Evolutionary conservation across 2,329 filamentous ascomycete genomes (phyloP).

Genomic region (Ophiostoma piceae): DNA sequence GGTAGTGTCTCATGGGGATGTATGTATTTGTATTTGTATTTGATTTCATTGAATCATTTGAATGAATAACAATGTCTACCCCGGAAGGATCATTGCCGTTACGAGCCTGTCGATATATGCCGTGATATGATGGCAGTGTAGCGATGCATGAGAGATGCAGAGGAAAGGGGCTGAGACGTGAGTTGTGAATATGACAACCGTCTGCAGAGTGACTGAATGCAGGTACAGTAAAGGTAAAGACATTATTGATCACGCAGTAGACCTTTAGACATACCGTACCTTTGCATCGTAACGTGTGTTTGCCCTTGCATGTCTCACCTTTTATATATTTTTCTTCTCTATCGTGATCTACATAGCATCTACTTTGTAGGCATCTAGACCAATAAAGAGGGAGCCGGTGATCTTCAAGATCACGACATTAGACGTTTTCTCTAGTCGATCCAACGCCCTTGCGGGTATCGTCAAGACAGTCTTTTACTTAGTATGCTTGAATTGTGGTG

Average conservation of each 20-base stretch:
- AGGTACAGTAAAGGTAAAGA: too few relatives aligned
- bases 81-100: background rate
- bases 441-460: background rate
- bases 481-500: background rate
- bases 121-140: background rate
- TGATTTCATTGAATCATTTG: background rate
- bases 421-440: background rate
- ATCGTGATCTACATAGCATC: too few relatives aligned
- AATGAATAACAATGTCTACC: background rate
- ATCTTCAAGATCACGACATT: background rate
- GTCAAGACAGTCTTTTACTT: background rate
- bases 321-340: background rate
- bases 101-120: background rate
- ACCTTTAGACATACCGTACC: constrained; percentile 6
- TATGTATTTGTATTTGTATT: too few relatives aligned
- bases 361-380: background rate
- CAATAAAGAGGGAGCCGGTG: background rate
- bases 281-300: constrained; percentile 12
- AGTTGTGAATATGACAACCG: background rate
- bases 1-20: too few relatives aligned
- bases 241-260: too few relatives aligned
- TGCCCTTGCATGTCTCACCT: background rate
- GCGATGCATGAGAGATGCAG: background rate
- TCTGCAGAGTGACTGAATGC: too few relatives aligned
- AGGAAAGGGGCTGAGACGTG: constrained; percentile 2